These are phyloP conservation scores for Lentinus polychrous DNA, from an alignment of 1,284 basidiomycete species.

Conservation along the genomic window DNA sequence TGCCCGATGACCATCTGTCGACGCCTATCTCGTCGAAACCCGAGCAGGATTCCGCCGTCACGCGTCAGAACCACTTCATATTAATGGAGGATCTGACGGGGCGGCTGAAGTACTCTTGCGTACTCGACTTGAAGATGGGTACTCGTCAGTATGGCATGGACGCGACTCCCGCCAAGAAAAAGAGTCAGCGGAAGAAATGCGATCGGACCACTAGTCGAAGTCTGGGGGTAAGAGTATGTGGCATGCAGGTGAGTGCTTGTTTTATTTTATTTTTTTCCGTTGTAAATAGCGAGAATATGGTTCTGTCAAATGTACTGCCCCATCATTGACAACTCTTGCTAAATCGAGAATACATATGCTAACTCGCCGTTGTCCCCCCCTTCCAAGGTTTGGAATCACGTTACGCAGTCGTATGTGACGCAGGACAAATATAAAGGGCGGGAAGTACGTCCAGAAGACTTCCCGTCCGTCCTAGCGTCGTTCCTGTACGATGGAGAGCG, in stretches of 20 bases:
- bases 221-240: constrained; percentile 91
- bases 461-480: constrained; percentile 72
- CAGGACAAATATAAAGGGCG: constrained; percentile 98
- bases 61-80: constrained; percentile 95
- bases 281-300: neutral
- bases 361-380: neutral
- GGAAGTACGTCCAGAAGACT: constrained; percentile 82
- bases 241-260: constrained; percentile 85
- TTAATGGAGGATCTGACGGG: constrained; percentile 99
- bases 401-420: constrained; percentile 76
- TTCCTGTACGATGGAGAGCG: constrained; percentile 86
- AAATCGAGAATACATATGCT: neutral
- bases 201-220: constrained; percentile 90
- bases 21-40: constrained; percentile 21
- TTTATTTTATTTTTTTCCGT: constrained; percentile 3
- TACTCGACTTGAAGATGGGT: constrained; percentile 98
- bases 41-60: constrained; percentile 33
- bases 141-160: constrained; percentile 98
- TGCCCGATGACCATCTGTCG: constrained; percentile 22
- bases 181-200: constrained; percentile 97
- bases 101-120: constrained; percentile 88
- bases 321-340: neutral
- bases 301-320: constrained; percentile 6
- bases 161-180: constrained; percentile 89
- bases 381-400: constrained; percentile 82